These are phyloP conservation scores for Pseudogymnoascus sp. DNA, from an alignment of 2,329 filamentous ascomycete genomes.

Conservation along the genomic window DNA sequence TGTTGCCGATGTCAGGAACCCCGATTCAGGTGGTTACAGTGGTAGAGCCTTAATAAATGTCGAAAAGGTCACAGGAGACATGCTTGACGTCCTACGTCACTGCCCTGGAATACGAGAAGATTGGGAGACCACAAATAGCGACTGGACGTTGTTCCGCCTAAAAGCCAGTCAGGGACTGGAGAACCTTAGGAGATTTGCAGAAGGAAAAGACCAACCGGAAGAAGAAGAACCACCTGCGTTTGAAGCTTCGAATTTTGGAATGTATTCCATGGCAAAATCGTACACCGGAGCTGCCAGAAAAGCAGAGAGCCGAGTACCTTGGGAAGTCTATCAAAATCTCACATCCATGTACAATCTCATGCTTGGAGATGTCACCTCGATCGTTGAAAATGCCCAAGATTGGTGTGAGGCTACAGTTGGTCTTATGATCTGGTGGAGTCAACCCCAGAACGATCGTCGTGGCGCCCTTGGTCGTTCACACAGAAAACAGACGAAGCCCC, in stretches of 20 bases:
- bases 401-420: conserved; percentile 87
- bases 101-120: conserved; percentile 63
- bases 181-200: conserved; percentile 70
- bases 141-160: conserved; percentile 80
- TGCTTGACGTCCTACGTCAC: conserved; percentile 61
- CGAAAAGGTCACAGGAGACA: conserved; percentile 62
- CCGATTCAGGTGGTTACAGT: conserved; percentile 61
- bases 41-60: conserved; percentile 74
- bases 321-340: conserved; percentile 82
- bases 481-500: conserved; percentile 14
- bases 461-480: conserved; percentile 25
- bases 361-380: conserved; percentile 67
- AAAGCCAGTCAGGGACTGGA: conserved; percentile 63
- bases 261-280: conserved; percentile 48
- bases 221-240: conserved; percentile 32
- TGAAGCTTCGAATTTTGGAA: conserved; percentile 34
- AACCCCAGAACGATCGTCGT: conserved; percentile 52
- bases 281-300: conserved; percentile 62
- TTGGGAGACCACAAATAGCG: conserved; percentile 76
- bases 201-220: conserved; percentile 56
- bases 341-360: conserved; percentile 75
- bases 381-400: conserved; percentile 72
- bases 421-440: conserved; percentile 88
- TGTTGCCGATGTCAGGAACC: conserved; percentile 46
- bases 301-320: conserved; percentile 81